phyloP scores from a whole-genome alignment of 805 yeast genomes.

The Candida lessepsii region DNA sequence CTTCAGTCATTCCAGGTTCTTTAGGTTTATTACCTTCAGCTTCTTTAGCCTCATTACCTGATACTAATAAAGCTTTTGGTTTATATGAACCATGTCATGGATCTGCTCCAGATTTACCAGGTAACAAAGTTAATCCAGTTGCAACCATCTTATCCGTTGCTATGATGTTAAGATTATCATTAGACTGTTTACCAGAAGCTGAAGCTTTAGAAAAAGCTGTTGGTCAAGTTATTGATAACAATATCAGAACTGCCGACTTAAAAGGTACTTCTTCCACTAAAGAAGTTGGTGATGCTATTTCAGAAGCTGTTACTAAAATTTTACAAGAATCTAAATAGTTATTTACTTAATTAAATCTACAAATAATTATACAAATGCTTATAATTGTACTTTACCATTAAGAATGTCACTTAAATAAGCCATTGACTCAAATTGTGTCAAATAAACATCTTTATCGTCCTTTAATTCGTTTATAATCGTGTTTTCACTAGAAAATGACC shows the following conservation, averaged over 20 bases:
- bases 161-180: conserved; percentile 92
- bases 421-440: conserved; percentile 27
- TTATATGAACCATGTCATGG: conserved; percentile 99
- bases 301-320: conserved; percentile 54
- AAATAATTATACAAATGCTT: conserved; percentile 1
- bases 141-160: conserved; percentile 96
- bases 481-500: conserved; percentile 18
- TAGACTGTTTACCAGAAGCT: conserved; percentile 81
- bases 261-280: conserved; percentile 80
- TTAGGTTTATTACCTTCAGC: conserved; percentile 95
- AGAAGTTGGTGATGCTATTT: conserved; percentile 95
- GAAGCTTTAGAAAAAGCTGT: conserved; percentile 18
- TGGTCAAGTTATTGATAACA: conserved; percentile 71
- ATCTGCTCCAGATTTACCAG: conserved; percentile 91
- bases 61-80: conserved; percentile 90
- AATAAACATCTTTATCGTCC: conserved; percentile 10
- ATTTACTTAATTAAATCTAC: background rate
- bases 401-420: conserved; percentile 32
- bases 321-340: conserved; percentile 4
- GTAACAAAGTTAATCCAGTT: conserved; percentile 88
- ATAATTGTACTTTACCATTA: conserved; percentile 22
- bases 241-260: conserved; percentile 88
- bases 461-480: conserved; percentile 15
- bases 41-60: conserved; percentile 95
- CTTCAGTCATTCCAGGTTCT: conserved; percentile 97